Evolutionary conservation across 139 green algal species (phyloP).

Genomic region (Chlamydomonas eustigma): DNA sequence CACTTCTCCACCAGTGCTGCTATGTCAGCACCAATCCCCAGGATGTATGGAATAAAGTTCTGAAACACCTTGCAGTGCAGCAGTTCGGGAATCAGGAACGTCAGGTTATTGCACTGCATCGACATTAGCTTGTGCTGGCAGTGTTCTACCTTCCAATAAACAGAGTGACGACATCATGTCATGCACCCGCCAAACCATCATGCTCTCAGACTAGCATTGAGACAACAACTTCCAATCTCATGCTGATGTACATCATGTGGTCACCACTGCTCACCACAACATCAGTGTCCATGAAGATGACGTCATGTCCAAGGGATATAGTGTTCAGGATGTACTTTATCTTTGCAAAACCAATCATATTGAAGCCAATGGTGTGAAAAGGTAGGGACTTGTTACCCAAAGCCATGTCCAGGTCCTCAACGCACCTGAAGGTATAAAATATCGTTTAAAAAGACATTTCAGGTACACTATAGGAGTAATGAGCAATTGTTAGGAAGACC

Average conservation of each 20-base stretch:
- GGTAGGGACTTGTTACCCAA: constrained; percentile 3
- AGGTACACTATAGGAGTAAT: background rate
- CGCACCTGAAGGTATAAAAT: background rate
- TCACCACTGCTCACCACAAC: constrained; percentile 15
- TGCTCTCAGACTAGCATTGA: too few relatives aligned
- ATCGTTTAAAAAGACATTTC: background rate
- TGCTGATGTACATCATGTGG: too few relatives aligned
- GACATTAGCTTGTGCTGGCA: too few relatives aligned
- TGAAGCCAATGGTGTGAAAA: constrained; percentile 23
- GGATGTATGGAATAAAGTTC: constrained; percentile 11
- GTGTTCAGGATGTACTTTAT: constrained; percentile 28
- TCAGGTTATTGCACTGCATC: too few relatives aligned
- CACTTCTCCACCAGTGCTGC: constrained; percentile 14
- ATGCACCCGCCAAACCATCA: background rate
- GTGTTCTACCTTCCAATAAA: too few relatives aligned
- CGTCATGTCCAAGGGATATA: background rate
- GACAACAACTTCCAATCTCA: too few relatives aligned
- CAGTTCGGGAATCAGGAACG: background rate
- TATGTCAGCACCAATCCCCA: constrained; percentile 16
- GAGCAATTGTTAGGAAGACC: background rate
- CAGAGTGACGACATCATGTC: background rate
- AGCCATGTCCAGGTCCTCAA: background rate
- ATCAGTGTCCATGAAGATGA: constrained; percentile 23
- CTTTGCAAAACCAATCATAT: constrained; percentile 22
- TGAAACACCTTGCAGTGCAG: constrained; percentile 9